Percentiles rank a stretch among this genome's conserved stretches.
Evolutionary conservation across 352 stramenopile genomes (phyloP).

Genomic region (Globisporangium echinulatum): DNA sequence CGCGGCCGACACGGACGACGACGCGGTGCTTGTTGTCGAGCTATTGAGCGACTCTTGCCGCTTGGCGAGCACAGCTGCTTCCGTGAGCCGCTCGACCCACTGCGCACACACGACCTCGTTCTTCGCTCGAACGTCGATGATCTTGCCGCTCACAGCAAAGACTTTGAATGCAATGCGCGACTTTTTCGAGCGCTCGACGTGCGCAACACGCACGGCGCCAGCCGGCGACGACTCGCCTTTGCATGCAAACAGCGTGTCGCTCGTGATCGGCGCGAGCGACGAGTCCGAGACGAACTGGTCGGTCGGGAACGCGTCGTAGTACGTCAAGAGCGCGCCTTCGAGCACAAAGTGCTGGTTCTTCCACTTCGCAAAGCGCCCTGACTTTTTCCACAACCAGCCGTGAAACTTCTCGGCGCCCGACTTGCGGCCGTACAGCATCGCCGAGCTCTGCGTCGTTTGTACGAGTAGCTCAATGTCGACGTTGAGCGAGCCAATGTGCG

Average conservation of each 20-base stretch:
- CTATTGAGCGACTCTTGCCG: constrained; percentile 71
- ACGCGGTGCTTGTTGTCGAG: constrained; percentile 66
- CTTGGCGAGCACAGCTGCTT: constrained; percentile 61
- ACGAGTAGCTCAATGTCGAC: constrained; percentile 83
- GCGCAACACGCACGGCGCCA: constrained; percentile 64
- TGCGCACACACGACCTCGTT: constrained; percentile 66
- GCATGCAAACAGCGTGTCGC: constrained; percentile 61
- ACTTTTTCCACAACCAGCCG: constrained; percentile 82
- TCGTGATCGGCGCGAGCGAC: constrained; percentile 45
- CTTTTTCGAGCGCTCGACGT: constrained; percentile 70
- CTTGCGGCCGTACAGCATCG: constrained; percentile 64
- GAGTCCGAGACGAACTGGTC: constrained; percentile 67
- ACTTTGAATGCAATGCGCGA: constrained; percentile 82
- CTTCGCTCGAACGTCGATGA: constrained; percentile 77
- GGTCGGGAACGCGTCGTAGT: constrained; percentile 81
- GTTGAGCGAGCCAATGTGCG: constrained; percentile 45
- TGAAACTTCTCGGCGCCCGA: constrained; percentile 65
- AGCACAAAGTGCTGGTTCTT: constrained; percentile 83
- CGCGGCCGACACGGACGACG: constrained; percentile 48
- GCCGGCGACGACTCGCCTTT: constrained; percentile 66
- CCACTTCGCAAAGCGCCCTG: constrained; percentile 73
- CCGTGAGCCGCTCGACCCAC: constrained; percentile 70
- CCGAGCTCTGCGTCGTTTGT: constrained; percentile 67
- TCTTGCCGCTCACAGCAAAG: constrained; percentile 75
- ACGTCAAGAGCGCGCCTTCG: constrained; percentile 65